Evolutionary conservation across 768 basidiomycete genomes (phyloP), one percentile per base, ranked within the genome.

Genomic region (Candolleomyces eurysporus): DNA sequence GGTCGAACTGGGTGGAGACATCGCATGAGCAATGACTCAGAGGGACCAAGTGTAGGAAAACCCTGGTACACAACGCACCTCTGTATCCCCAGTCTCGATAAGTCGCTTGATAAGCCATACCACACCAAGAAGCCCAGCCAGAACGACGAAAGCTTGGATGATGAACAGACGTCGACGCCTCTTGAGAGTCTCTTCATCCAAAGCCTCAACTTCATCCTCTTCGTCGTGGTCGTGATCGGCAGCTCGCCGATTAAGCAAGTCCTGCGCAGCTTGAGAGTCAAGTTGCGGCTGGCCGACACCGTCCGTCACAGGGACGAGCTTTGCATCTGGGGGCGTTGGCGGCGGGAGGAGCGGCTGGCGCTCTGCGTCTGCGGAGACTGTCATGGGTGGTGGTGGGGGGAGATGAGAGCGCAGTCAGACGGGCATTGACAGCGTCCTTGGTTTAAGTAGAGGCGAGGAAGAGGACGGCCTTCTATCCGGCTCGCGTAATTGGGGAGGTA

Each of bases 71-170:
- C 31, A 21, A 72, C 86, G 59, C 60, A 91, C 90, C 48, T 90
- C 80, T 11, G 84, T 80, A 69, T 91, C 87, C 22, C 81, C 88
- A 8, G 86, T 78, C 48, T 89, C 86, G 10, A 90, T 82, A 66
- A 89, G 86, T 3, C 84, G 87, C 65, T 91, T 89, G 69, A 92
- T 78, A 57, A 91, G 82, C 42, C 88, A 54, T 4, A 68, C 81
- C 9, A 88, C 61, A 3, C 76, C 66, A 30, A 82, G 67, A 0
- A 76, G 67, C 11, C 75, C 76, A 3, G 75, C 60, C 2, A 82
- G 45, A 7, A 71, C 63, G 31, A 83, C 63, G 4, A 76, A 56
- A 32, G 71, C 63, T 61, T 78, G 79, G 62, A 31, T 30, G 71
- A 67, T 0, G 67, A 55, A 60, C 67, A n/a, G 39, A 11, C 19